Percentiles rank a stretch among this genome's conserved stretches.
These are phyloP conservation scores for Linnemannia elongata DNA, from an alignment of 192 early-diverging fungal genomes.

Conservation along the genomic window DNA sequence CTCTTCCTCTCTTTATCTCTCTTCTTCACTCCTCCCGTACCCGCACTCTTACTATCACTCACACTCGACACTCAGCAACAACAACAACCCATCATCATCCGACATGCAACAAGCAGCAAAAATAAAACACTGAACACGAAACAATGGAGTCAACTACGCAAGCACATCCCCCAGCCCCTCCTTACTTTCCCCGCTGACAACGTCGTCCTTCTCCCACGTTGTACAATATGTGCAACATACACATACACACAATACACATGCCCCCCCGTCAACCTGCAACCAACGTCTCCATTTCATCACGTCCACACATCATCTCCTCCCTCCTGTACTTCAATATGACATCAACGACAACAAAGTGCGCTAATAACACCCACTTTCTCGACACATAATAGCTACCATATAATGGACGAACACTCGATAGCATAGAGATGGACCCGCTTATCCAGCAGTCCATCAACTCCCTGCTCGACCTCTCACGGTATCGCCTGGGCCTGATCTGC, in stretches of 20 bases:
- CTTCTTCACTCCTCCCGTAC: not conserved
- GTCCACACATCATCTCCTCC: not conserved
- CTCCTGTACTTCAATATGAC: not conserved
- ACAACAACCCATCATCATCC: not conserved
- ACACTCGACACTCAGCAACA: not conserved
- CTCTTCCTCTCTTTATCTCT: not conserved
- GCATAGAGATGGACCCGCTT: conserved; percentile 80
- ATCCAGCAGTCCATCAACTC: conserved; percentile 84
- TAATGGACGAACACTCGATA: conserved; percentile 48
- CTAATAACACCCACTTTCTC: not conserved
- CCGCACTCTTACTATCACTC: not conserved
- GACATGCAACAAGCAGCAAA: not conserved
- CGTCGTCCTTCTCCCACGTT: conserved; percentile 4
- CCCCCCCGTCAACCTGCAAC: not conserved
- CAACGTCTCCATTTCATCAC: not conserved
- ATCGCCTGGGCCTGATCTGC: conserved; percentile 77
- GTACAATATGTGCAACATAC: not conserved
- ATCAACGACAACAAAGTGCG: not conserved
- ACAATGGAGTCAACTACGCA: no score
- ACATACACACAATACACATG: no score
- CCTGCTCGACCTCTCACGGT: conserved; percentile 83
- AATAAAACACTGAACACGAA: not conserved
- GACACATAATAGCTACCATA: conserved; percentile 38
- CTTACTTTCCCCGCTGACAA: not conserved
- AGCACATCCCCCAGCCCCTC: no score